Evolutionary conservation across 1,284 basidiomycete genomes (phyloP).

Genomic region (Hortiboletus rubellus): DNA sequence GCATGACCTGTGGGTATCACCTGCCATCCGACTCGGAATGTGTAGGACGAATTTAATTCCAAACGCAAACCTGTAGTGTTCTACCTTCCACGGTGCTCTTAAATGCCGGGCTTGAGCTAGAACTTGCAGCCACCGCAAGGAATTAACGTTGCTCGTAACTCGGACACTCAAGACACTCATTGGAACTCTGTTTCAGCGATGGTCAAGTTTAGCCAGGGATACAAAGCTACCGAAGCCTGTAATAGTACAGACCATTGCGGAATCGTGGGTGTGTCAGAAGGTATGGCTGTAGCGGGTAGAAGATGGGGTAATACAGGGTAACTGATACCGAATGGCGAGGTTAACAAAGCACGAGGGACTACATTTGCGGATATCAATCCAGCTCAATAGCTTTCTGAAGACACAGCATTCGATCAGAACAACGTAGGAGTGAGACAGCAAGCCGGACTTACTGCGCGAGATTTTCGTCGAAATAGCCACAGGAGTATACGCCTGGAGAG

Average conservation of each 20-base stretch:
- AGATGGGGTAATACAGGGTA: not conserved
- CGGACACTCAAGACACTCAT: not conserved
- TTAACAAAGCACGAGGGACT: not conserved
- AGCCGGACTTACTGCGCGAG: slow-evolving; percentile 10
- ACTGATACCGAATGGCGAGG: too few species aligned
- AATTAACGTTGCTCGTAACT: not conserved
- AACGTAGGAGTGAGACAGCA: too few species aligned
- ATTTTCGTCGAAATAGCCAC: slow-evolving; percentile 3
- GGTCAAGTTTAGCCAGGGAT: not conserved
- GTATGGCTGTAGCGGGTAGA: not conserved
- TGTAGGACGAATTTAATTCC: too few species aligned
- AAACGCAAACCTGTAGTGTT: too few species aligned
- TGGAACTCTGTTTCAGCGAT: not conserved
- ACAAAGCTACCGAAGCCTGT: not conserved
- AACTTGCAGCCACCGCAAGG: too few species aligned
- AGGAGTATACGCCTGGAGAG: slow-evolving; percentile 16
- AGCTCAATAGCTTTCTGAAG: slow-evolving; percentile 9
- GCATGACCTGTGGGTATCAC: too few species aligned
- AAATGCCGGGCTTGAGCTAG: too few species aligned
- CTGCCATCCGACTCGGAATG: too few species aligned
- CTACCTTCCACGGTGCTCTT: too few species aligned
- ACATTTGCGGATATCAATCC: not conserved
- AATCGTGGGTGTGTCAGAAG: not conserved
- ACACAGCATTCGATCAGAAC: not conserved
- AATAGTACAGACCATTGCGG: not conserved